phyloP scores from a whole-genome alignment of 2,329 filamentous ascomycete species.

The Fusarium lyarnte region DNA sequence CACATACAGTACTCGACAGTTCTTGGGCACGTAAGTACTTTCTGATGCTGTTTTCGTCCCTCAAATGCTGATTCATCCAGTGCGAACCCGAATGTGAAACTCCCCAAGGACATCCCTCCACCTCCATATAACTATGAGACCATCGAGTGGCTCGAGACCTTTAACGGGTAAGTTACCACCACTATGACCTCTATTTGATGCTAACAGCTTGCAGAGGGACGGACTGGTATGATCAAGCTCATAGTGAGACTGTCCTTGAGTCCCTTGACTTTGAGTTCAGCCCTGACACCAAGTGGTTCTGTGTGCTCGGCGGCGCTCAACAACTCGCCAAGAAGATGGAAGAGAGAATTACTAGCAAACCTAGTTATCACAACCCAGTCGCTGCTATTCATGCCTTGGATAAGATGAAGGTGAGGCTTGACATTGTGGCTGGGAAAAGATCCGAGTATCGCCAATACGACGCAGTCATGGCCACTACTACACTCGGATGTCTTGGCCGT shows the following conservation, averaged over 20 bases:
- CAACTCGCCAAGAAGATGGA: conserved; percentile 10
- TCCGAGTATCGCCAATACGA: not conserved
- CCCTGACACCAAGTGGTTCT: not conserved
- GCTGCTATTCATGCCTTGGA: not conserved
- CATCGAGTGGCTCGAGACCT: conserved; percentile 15
- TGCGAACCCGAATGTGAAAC: not conserved
- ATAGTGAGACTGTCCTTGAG: conserved; percentile 9
- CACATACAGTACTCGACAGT: conserved; percentile 11
- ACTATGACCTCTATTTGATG: rapidly evolving
- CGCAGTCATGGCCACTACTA: not conserved
- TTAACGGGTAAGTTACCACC: not conserved
- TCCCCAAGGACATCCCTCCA: not conserved
- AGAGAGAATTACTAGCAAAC: not conserved
- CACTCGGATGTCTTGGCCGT: not conserved
- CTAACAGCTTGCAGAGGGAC: not conserved
- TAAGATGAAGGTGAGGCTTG: not conserved
- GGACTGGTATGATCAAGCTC: conserved; percentile 15
- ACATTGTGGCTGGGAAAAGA: not conserved
- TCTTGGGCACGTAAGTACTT: not conserved
- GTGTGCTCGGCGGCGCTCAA: conserved; percentile 5
- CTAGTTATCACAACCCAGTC: not conserved
- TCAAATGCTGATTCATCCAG: not conserved
- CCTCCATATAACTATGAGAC: conserved; percentile 6
- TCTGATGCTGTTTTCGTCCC: rapidly evolving
- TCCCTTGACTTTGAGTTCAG: conserved; percentile 1